phyloP scores from a whole-genome alignment of 768 basidiomycete genomes.

The Russula brevipes region DNA sequence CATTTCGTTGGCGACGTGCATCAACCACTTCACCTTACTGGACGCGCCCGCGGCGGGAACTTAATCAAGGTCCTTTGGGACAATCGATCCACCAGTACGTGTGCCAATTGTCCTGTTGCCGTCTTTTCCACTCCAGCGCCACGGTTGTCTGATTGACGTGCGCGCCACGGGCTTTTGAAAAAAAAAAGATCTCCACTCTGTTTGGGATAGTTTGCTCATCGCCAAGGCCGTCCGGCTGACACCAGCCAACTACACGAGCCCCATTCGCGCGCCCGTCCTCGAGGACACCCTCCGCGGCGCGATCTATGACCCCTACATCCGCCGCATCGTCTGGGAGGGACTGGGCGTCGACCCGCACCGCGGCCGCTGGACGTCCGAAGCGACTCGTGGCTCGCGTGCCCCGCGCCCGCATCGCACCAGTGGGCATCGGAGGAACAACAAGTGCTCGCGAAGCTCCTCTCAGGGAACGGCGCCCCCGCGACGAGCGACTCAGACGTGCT shows the following conservation, averaged over 20 bases:
- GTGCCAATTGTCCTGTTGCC: background rate
- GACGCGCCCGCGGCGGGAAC: constrained; percentile 86
- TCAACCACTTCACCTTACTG: constrained; percentile 87
- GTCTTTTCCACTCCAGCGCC: background rate
- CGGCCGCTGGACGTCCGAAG: constrained; percentile 49
- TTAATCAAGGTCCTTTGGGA: constrained; percentile 69
- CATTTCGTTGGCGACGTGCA: constrained; percentile 95
- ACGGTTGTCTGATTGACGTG: no score
- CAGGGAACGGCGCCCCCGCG: constrained; percentile 3
- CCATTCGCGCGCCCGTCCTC: constrained; percentile 61
- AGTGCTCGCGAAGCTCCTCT: background rate
- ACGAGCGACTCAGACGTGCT: constrained; percentile 48
- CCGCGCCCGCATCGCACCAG: constrained; percentile 26
- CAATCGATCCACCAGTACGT: constrained; percentile 63
- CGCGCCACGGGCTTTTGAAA: no score
- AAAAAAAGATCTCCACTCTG: constrained; percentile 65
- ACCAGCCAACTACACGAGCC: constrained; percentile 67
- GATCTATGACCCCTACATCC: constrained; percentile 84
- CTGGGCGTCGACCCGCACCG: constrained; percentile 39
- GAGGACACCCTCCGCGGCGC: constrained; percentile 66
- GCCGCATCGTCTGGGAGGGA: constrained; percentile 85
- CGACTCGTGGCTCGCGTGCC: constrained; percentile 64
- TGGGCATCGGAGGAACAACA: no score
- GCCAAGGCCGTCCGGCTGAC: constrained; percentile 74
- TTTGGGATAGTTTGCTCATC: constrained; percentile 83